Conservation (phyloP, 1,284 basidiomycete species). For the Boletus sp. region DNA sequence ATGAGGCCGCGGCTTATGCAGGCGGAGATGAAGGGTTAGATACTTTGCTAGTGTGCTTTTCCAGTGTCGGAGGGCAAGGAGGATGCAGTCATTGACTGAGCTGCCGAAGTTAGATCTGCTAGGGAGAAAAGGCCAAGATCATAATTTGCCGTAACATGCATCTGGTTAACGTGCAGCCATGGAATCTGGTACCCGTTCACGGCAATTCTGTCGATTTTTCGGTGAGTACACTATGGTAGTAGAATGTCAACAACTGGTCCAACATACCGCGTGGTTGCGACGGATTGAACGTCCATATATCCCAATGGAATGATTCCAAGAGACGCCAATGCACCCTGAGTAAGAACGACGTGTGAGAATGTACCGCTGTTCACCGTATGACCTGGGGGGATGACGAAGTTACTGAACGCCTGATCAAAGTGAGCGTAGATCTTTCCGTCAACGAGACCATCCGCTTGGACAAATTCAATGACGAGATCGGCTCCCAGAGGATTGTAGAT, state of each 20-base stretch:
- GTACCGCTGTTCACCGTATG: constrained; percentile 54
- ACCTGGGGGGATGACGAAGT: constrained; percentile 54
- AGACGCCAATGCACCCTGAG: constrained; percentile 51
- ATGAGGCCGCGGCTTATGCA: not conserved
- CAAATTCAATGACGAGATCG: constrained; percentile 50
- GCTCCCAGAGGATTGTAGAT: constrained; percentile 56
- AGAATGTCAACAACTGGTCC: not conserved
- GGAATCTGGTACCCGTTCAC: constrained; percentile 51
- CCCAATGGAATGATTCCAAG: constrained; percentile 53
- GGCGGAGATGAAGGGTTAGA: constrained; percentile 1
- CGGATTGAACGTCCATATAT: constrained; percentile 49
- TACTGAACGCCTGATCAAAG: constrained; percentile 51
- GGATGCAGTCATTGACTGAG: constrained; percentile 14
- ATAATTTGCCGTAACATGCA: constrained; percentile 45
- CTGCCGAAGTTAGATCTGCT: constrained; percentile 19
- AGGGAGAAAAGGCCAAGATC: constrained; percentile 19
- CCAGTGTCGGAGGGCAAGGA: constrained; percentile 1
- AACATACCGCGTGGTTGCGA: constrained; percentile 41
- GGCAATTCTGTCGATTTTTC: constrained; percentile 35
- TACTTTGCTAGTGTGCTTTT: not conserved
- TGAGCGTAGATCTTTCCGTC: constrained; percentile 52
- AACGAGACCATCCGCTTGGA: constrained; percentile 53
- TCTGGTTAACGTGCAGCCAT: constrained; percentile 52
- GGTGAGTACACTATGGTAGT: not conserved
- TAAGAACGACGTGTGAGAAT: constrained; percentile 53